A percentile compares a stretch with the other conserved stretches of the same genome.
Evolutionary conservation across 2,329 filamentous ascomycete genomes (phyloP).

Genomic region (Phyllosticta citrichinensis): DNA sequence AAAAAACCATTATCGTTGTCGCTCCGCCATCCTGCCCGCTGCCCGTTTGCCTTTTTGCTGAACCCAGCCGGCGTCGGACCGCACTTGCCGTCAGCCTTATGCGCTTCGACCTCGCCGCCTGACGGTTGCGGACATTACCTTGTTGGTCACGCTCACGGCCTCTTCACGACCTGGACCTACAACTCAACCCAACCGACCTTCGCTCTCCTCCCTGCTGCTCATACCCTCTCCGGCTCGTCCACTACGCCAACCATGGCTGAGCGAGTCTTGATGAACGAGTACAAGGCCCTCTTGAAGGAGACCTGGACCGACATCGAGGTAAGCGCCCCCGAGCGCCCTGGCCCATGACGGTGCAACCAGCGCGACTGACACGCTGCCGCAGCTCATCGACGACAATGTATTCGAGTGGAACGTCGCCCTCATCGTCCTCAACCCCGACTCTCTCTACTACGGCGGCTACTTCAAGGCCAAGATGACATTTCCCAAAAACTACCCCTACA

Average conservation of each 20-base stretch:
- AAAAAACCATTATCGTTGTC: not conserved
- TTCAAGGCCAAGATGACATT: conserved; percentile 88
- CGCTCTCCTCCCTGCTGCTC: not conserved
- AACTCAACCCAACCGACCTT: not conserved
- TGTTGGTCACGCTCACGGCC: conserved; percentile 7
- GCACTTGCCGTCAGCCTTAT: conserved; percentile 11
- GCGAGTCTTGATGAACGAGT: conserved; percentile 70
- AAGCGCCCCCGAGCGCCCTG: conserved; percentile 19
- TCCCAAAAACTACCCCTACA: conserved; percentile 78
- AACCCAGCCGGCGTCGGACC: conserved; percentile 10
- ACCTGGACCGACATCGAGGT: conserved; percentile 91
- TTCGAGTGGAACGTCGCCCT: conserved; percentile 81
- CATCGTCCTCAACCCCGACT: conserved; percentile 87
- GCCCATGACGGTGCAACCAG: not conserved
- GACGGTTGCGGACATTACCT: conserved; percentile 11
- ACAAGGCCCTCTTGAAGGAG: conserved; percentile 72
- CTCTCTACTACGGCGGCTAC: conserved; percentile 85
- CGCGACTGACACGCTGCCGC: conserved; percentile 13
- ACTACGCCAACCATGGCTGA: conserved; percentile 7
- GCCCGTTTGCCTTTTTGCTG: not conserved
- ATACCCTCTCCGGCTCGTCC: not conserved
- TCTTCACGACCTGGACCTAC: not conserved
- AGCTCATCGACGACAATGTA: conserved; percentile 74
- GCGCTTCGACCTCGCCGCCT: conserved; percentile 10
- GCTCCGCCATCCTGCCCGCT: not conserved